Conservation (phyloP, 2,329 filamentous ascomycete species). For the Pyrenochaeta sp. region DNA sequence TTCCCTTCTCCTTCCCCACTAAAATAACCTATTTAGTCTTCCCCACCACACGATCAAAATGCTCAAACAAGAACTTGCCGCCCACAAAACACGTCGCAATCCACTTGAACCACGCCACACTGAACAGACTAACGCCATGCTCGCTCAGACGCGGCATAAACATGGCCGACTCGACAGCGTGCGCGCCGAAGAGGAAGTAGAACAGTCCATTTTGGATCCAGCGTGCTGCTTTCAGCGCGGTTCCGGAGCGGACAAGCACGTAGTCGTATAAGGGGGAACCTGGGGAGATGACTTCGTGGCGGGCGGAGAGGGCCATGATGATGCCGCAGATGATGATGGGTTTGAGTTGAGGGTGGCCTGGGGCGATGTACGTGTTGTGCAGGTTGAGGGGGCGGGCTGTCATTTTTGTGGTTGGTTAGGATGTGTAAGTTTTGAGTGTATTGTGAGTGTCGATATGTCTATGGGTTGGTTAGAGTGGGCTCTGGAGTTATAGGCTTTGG, state of each 20-base stretch:
- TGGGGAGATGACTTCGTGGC: constrained; percentile 22
- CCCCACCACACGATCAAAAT: constrained; percentile 28
- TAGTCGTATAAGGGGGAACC: constrained; percentile 27
- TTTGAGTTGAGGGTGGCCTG: constrained; percentile 19
- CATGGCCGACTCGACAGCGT: constrained; percentile 27
- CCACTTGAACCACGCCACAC: constrained; percentile 31
- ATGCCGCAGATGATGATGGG: constrained; percentile 29
- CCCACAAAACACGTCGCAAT: constrained; percentile 34
- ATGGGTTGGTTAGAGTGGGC: no score
- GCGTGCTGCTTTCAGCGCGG: constrained; percentile 16
- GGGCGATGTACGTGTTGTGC: constrained; percentile 26
- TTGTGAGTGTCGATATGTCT: neutral
- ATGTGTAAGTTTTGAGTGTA: neutral
- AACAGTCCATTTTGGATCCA: constrained; percentile 32
- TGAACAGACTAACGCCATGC: constrained; percentile 23
- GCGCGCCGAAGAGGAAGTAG: constrained; percentile 32
- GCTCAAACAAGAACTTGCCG: constrained; percentile 28
- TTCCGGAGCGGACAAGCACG: constrained; percentile 12
- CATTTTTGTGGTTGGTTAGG: constrained; percentile 10
- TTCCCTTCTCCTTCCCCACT: neutral
- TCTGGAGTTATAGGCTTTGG: no score
- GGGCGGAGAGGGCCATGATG: constrained; percentile 33
- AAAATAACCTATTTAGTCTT: constrained; percentile 2
- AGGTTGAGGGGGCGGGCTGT: constrained; percentile 18
- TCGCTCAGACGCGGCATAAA: constrained; percentile 23